Conservation (phyloP, 1,284 basidiomycete species). For the Ceratobasidium sp. region DNA sequence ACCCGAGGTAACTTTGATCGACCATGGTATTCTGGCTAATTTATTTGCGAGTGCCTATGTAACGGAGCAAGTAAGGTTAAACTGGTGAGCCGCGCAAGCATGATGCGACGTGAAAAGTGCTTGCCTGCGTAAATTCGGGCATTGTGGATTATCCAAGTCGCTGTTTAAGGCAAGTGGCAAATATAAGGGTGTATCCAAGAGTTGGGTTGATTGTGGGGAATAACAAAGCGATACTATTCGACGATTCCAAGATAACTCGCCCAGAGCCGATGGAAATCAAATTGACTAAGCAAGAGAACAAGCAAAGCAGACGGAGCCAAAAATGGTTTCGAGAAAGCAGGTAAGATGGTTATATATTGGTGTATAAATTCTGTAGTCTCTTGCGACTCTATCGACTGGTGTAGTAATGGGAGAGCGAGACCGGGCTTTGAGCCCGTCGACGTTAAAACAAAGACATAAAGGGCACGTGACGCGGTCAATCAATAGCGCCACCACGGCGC, state of each 20-base stretch:
- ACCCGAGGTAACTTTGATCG: conserved; percentile 15
- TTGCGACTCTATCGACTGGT: not conserved
- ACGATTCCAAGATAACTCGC: no score
- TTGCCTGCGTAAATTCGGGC: conserved; percentile 40
- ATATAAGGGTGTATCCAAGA: not conserved
- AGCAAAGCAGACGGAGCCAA: no score
- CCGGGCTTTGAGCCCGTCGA: not conserved
- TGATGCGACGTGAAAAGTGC: not conserved
- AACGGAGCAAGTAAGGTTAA: not conserved
- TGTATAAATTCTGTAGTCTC: not conserved
- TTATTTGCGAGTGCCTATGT: conserved; percentile 11
- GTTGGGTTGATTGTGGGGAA: not conserved
- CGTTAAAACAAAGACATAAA: not conserved
- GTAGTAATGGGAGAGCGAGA: not conserved
- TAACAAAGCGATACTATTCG: not conserved
- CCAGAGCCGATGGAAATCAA: no score
- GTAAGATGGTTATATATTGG: not conserved
- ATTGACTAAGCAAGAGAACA: no score
- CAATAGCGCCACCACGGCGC: no score
- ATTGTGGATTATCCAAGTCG: not conserved
- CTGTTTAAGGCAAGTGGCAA: not conserved
- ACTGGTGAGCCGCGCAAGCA: not conserved
- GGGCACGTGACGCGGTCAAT: no score
- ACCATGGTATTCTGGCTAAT: conserved; percentile 22
- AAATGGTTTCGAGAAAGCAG: no score